Evolutionary conservation across 441 rosid genomes (phyloP), one percentile per base, ranked within the genome.

Genomic region (Syzygium syzygioides): DNA sequence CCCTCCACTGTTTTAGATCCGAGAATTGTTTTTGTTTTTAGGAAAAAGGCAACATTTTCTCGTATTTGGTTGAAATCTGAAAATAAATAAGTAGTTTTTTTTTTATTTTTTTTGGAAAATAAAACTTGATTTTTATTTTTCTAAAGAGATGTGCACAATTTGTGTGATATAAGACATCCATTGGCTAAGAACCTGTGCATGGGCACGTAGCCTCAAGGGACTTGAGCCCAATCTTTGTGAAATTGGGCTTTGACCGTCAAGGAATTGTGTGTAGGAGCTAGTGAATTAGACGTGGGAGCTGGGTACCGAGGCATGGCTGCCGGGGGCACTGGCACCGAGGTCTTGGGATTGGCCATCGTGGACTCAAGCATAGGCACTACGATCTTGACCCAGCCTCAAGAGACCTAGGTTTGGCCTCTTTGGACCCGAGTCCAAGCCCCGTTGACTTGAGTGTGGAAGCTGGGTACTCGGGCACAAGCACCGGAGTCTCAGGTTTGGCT

Each of bases 211-310:
- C 48, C 11, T 32, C 3, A 8, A 64, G 41, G 6, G 2, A 0
- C 34, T 28, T 66, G 32, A 0, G 0, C 2, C 10, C 3, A 30
- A 15, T 9, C 12, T 32, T 2, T 8, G 3, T 32, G 23, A 4
- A 30, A 17, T 1, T 0, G 4, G 0, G 17, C 19, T 62, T 62
- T 18, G 0, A 0, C 2, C 41, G 1, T 66, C 0, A 4, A 32
- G 13, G 76, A 66, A 32, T 66, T 23, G 1, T 2, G 1, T 55
- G 25, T 54, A 19, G 10, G 9, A 55, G 25, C 23, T 19, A 19
- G 23, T 55, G 57, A 55, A 23, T 19, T 55, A 10, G 25, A 3
- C 9, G 3, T 19, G 10, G 25, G 57, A 55, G 57, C 25, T 19
- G 9, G 3, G 9, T 55, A 2, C 9, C 12, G 2, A 17, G 18